These are phyloP conservation scores for Plasmodium gallinaceum DNA, from an alignment of 169 alveolate genomes.

Conservation along the genomic window DNA sequence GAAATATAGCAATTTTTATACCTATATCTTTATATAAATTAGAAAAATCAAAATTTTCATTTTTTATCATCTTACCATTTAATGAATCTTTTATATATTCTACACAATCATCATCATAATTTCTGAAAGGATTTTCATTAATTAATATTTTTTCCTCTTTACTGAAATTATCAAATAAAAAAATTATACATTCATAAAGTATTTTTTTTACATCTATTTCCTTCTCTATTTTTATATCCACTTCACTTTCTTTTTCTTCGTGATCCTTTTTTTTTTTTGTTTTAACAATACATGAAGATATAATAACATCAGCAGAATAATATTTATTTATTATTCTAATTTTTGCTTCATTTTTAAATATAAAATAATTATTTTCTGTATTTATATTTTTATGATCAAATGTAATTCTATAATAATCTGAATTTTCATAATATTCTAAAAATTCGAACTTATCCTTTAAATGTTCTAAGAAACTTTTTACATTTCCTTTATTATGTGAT, in stretches of 20 bases:
- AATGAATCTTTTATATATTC: conserved; percentile 39
- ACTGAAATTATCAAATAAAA: conserved; percentile 42
- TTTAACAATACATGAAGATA: conserved; percentile 26
- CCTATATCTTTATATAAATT: conserved; percentile 63
- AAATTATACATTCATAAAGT: conserved; percentile 53
- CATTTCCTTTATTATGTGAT: conserved; percentile 24
- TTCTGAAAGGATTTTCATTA: conserved; percentile 52
- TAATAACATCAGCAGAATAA: conserved; percentile 33
- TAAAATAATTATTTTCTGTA: not conserved
- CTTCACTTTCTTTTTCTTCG: not conserved
- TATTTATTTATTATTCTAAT: conserved; percentile 53
- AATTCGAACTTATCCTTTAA: conserved; percentile 21
- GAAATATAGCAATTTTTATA: conserved; percentile 62
- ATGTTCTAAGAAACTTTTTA: conserved; percentile 6
- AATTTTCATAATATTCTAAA: conserved; percentile 19
- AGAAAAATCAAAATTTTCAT: conserved; percentile 59
- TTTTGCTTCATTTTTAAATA: conserved; percentile 26
- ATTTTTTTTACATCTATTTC: conserved; percentile 29
- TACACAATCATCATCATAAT: conserved; percentile 28
- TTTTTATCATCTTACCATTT: conserved; percentile 36
- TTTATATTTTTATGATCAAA: not conserved
- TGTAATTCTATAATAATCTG: conserved; percentile 7
- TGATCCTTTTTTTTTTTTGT: not conserved
- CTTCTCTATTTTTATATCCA: not conserved
- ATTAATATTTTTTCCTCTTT: conserved; percentile 22